A percentile compares a stretch with the other conserved stretches of the same genome.
Conservation (phyloP, 257 asterid species). For the Plantago elongata region DNA sequence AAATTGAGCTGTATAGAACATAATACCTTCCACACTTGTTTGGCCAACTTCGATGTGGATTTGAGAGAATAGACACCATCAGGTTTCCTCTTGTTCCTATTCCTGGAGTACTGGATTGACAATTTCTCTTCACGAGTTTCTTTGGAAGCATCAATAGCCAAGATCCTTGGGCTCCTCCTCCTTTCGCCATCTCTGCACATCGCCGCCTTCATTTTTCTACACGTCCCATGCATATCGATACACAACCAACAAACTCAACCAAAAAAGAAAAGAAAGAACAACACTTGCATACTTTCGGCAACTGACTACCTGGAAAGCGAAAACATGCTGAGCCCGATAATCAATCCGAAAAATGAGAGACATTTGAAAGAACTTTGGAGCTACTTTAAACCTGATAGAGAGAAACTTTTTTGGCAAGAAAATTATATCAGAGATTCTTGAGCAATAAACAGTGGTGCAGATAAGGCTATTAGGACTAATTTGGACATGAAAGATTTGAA, state of each 20-base stretch:
- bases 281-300: not conserved
- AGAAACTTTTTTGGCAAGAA: constrained; percentile 5
- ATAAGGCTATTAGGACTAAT: not conserved
- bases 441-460: not conserved
- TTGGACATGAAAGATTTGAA: constrained; percentile 27
- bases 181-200: constrained; percentile 29
- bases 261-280: not conserved
- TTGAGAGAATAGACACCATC: constrained; percentile 17
- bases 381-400: not conserved
- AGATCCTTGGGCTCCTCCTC: constrained; percentile 55
- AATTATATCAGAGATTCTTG: constrained; percentile 2
- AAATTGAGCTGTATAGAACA: no score
- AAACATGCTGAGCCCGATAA: not conserved
- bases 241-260: no score
- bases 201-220: constrained; percentile 18
- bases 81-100: constrained; percentile 37
- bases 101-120: constrained; percentile 17
- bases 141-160: constrained; percentile 36
- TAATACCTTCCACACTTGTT: constrained; percentile 47
- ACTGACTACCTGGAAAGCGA: constrained; percentile 23
- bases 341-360: not conserved
- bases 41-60: constrained; percentile 30
- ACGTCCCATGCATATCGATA: not conserved
- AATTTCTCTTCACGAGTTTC: constrained; percentile 9
- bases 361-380: not conserved